Evolutionary conservation across 139 green algal species (phyloP).

Genomic region (Edaphochlamys debaryana): DNA sequence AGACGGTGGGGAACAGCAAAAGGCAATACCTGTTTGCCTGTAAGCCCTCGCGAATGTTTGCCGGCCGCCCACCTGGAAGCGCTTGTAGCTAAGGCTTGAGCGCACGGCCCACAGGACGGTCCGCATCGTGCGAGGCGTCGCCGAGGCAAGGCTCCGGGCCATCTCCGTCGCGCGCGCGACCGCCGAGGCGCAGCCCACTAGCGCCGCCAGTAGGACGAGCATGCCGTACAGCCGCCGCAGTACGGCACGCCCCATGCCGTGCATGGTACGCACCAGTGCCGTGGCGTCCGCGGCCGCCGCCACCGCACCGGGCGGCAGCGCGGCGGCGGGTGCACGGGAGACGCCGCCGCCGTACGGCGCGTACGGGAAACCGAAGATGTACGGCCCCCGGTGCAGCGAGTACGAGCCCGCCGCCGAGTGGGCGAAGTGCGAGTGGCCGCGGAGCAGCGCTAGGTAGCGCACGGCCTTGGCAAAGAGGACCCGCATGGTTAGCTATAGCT

Average conservation of each 20-base stretch:
- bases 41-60: too few relatives aligned
- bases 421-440: constrained; percentile 21
- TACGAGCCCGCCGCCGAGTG: constrained; percentile 13
- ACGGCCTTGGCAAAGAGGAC: constrained; percentile 20
- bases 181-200: background rate
- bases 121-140: constrained; percentile 45
- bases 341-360: constrained; percentile 29
- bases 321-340: too few relatives aligned
- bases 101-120: constrained; percentile 52
- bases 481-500: background rate
- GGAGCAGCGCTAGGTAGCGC: constrained; percentile 37
- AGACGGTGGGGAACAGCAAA: too few relatives aligned
- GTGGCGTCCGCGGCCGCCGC: constrained; percentile 13
- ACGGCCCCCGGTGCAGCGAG: constrained; percentile 17
- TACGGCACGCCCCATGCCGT: background rate
- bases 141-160: constrained; percentile 24
- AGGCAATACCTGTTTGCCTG: too few relatives aligned
- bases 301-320: background rate
- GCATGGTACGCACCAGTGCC: background rate
- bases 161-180: constrained; percentile 13
- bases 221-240: constrained; percentile 1
- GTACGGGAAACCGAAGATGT: constrained; percentile 30
- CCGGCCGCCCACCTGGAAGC: constrained; percentile 32
- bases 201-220: background rate
- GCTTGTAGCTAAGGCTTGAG: constrained; percentile 50